Percentiles rank a stretch among this genome's conserved stretches.
Evolutionary conservation across 2,329 filamentous ascomycete genomes (phyloP).

Genomic region (Hypoxylon sp.): DNA sequence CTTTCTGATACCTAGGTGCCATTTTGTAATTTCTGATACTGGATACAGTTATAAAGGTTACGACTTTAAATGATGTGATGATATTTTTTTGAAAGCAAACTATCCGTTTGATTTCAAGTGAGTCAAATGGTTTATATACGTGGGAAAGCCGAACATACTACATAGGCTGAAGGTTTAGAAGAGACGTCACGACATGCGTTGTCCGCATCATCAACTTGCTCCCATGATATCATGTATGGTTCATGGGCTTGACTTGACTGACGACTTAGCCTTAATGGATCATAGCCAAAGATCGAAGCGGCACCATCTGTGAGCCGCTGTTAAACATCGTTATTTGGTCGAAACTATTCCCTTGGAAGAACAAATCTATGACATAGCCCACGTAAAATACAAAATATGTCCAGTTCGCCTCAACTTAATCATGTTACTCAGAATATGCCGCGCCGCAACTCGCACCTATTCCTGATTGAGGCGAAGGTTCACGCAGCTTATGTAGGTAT

Average conservation of each 20-base stretch:
- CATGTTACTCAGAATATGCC: neutral
- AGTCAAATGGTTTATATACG: constrained; percentile 25
- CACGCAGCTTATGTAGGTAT: neutral
- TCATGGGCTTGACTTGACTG: constrained; percentile 16
- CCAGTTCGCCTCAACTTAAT: neutral
- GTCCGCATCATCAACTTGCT: constrained; percentile 33
- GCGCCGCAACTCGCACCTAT: neutral
- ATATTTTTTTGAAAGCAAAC: neutral
- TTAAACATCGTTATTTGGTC: constrained; percentile 21
- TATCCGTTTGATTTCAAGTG: neutral
- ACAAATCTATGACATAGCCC: neutral
- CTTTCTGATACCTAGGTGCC: constrained; percentile 43
- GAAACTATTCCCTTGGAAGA: constrained; percentile 8
- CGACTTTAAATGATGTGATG: neutral
- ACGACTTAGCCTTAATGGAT: neutral
- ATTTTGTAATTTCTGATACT: constrained; percentile 23
- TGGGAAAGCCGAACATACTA: neutral
- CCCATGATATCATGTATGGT: constrained; percentile 33
- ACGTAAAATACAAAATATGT: neutral
- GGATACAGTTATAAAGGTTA: neutral
- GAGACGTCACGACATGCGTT: constrained; percentile 33
- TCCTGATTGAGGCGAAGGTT: no score
- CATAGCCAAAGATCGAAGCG: neutral
- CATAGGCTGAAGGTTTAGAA: constrained; percentile 16
- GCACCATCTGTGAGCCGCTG: constrained; percentile 8